Evolutionary conservation across 306 rosid genomes (phyloP).

Genomic region (Abrus precatorius): DNA sequence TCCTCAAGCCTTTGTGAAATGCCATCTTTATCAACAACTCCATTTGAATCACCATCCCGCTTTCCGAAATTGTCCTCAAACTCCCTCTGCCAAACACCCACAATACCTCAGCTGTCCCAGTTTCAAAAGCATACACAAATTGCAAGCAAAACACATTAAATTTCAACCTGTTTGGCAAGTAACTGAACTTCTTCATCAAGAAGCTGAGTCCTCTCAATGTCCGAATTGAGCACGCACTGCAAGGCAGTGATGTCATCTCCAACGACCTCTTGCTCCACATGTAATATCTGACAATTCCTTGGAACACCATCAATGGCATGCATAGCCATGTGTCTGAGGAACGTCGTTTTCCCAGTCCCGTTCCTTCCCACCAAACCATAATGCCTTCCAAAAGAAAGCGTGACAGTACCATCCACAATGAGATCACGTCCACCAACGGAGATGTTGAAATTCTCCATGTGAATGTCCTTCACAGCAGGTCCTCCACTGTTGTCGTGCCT

Average conservation of each 20-base stretch:
- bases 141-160: background rate
- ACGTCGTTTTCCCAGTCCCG: slow-evolving; percentile 97
- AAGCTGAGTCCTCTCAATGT: slow-evolving; percentile 87
- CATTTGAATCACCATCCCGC: slow-evolving; percentile 56
- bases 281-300: slow-evolving; percentile 88
- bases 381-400: slow-evolving; percentile 94
- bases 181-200: slow-evolving; percentile 80
- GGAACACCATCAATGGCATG: slow-evolving; percentile 99
- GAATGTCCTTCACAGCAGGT: slow-evolving; percentile 85
- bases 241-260: slow-evolving; percentile 88
- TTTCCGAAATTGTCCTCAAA: slow-evolving; percentile 60
- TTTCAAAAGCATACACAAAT: slow-evolving; percentile 7
- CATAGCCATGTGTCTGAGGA: slow-evolving; percentile 97
- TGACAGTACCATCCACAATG: slow-evolving; percentile 88
- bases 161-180: slow-evolving; percentile 74
- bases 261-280: slow-evolving; percentile 94
- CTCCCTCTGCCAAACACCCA: slow-evolving; percentile 70
- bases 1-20: slow-evolving; percentile 78
- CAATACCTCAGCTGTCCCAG: slow-evolving; percentile 33
- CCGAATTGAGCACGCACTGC: slow-evolving; percentile 97
- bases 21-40: slow-evolving; percentile 62
- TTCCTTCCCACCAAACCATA: slow-evolving; percentile 99
- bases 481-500: slow-evolving; percentile 78
- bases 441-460: slow-evolving; percentile 84
- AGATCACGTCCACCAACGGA: slow-evolving; percentile 99